Base-by-base conservation (phyloP, 148 eudicot genomes). In the Mesembryanthemum crystallinum region DNA sequence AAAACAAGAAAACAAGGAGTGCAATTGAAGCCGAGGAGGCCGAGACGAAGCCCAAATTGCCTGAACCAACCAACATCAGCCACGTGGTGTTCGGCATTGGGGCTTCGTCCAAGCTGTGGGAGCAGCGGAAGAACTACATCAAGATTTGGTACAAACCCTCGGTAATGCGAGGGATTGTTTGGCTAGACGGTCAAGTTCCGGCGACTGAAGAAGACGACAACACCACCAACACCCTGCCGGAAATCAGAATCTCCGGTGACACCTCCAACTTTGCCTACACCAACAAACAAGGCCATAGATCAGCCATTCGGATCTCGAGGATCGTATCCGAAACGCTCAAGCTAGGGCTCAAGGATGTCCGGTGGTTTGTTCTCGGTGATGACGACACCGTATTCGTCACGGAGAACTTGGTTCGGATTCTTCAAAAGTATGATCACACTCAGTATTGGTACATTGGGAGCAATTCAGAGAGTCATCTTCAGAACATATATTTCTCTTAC, bases 321-420 rank as follows among this genome's bases (percentile, higher is more conserved):
- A 94, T 94, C 32, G 83, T 94, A 0, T 91, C 97, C 11, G 98
- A 94, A 49, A 94, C 95, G 12, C 63, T 87, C 13, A 73, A 86
- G 29, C 33, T 88, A 24, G 91, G 94, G 66, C 54, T 86, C 64
- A 73, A 85, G 33, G 72, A 88, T 29, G 93, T 94, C 55, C 45
- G 89, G 76, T 94, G 98, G 98, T 86, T 91, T 35, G 95, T 94
- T 8, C 76, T 94, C 81, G 98, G 97, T 0, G 98, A 94, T 39
- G 98, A 94, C 49, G 98, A 94, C 24, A 94, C 98, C 1, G 90
- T 94, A 0, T 94, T 94, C 39, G 88, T 92, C 18, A 86, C 92
- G 0, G 97, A 94, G 0, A 94, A 94, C 81, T 77, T 94, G 62
- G 69, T 94, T 11, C 77, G 89, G 72, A 81, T 94, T 0, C 64